Conservation (phyloP, 805 yeast genomes). For the Starmerella vaccinii region DNA sequence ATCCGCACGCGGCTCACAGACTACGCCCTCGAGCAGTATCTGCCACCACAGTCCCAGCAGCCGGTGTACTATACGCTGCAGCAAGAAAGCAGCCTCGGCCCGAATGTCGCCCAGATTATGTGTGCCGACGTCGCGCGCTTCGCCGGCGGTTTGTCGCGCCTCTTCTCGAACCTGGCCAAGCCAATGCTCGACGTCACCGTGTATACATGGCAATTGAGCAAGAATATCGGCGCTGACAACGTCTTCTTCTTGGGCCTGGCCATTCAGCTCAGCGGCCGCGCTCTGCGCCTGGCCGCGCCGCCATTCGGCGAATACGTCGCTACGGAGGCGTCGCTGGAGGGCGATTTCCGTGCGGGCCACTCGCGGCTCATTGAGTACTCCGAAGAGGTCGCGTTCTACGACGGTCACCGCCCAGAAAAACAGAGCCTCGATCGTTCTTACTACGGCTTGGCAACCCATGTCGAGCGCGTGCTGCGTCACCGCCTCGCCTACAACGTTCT, state of each 20-base stretch:
- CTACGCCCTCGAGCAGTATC: conserved; percentile 55
- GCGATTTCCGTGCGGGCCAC: conserved; percentile 72
- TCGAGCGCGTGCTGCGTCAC: conserved; percentile 63
- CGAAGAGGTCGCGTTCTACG: conserved; percentile 79
- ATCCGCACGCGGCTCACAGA: conserved; percentile 58
- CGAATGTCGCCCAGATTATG: conserved; percentile 76
- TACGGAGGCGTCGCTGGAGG: conserved; percentile 69
- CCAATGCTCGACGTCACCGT: conserved; percentile 70
- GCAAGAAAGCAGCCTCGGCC: conserved; percentile 39
- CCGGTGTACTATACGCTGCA: conserved; percentile 67
- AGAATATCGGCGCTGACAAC: conserved; percentile 48
- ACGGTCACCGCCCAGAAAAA: conserved; percentile 72
- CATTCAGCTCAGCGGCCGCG: conserved; percentile 68
- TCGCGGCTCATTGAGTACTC: conserved; percentile 65
- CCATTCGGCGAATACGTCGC: conserved; percentile 76
- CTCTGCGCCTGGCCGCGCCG: conserved; percentile 70
- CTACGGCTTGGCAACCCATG: conserved; percentile 68
- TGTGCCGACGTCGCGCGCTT: conserved; percentile 71
- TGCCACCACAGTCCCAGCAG: conserved; percentile 32
- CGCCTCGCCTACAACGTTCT: conserved; percentile 70
- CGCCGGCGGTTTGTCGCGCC: conserved; percentile 55
- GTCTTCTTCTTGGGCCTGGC: conserved; percentile 66
- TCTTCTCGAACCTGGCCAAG: conserved; percentile 75
- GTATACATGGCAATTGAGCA: conserved; percentile 66
- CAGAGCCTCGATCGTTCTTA: conserved; percentile 68